phyloP scores from a whole-genome alignment of 768 basidiomycete species.

The Suillus brevipes region DNA sequence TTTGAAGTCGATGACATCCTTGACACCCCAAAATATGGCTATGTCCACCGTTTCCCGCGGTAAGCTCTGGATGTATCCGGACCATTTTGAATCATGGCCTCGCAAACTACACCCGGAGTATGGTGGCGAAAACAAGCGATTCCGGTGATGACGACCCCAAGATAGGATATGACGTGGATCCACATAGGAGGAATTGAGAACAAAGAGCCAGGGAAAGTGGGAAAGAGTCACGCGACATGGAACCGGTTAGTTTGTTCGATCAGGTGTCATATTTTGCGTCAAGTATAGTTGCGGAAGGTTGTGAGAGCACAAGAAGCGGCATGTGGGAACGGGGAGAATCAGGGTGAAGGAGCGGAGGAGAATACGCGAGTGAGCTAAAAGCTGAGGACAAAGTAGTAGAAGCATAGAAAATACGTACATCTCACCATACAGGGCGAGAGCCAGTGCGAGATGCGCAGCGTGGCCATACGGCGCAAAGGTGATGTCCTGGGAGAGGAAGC shows the following conservation, averaged over 20 bases:
- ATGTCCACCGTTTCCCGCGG: constrained; percentile 54
- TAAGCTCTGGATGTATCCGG: constrained; percentile 64
- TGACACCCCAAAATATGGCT: constrained; percentile 59
- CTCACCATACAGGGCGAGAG: constrained; percentile 66
- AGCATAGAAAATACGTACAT: constrained; percentile 44
- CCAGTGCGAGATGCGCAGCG: constrained; percentile 58
- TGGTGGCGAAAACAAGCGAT: neutral
- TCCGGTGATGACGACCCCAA: neutral
- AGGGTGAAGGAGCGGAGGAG: constrained; percentile 4
- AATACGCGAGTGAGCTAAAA: constrained; percentile 10
- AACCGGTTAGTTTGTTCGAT: constrained; percentile 16
- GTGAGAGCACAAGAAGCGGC: neutral
- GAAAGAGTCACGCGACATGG: neutral
- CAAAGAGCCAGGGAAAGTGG: neutral
- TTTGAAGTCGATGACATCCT: constrained; percentile 20
- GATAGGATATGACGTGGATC: neutral
- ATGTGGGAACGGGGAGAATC: neutral
- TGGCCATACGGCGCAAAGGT: constrained; percentile 51
- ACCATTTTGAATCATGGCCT: constrained; percentile 56
- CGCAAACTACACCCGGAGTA: constrained; percentile 40
- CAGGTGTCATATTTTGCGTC: constrained; percentile 4
- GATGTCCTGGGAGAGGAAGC: constrained; percentile 47
- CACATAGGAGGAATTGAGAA: neutral
- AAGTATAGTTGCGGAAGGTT: neutral
- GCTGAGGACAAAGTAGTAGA: neutral